Evolutionary conservation across 306 rosid genomes (phyloP).

Genomic region (Bauhinia variegata): DNA sequence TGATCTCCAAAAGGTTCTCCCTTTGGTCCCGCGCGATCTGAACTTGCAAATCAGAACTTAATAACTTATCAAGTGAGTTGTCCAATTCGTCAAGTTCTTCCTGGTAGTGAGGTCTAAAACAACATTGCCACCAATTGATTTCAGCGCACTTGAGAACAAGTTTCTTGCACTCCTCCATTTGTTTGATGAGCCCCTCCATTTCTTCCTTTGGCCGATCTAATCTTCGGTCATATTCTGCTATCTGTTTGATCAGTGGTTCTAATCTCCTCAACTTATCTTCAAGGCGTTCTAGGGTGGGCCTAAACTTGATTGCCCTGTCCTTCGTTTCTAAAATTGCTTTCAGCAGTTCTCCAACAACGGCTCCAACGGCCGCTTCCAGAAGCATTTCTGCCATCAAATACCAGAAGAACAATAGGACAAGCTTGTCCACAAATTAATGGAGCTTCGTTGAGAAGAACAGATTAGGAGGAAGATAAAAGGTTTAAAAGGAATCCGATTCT

Average conservation of each 20-base stretch:
- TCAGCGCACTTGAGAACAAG: constrained; percentile 45
- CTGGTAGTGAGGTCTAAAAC: constrained; percentile 31
- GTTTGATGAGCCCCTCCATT: constrained; percentile 4
- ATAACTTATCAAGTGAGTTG: constrained; percentile 2
- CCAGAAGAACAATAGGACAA: constrained; percentile 28
- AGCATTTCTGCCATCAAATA: too few species aligned
- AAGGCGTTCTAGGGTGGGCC: constrained; percentile 29
- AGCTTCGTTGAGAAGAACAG: too few species aligned
- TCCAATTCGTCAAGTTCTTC: constrained; percentile 44
- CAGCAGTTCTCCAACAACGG: constrained; percentile 30
- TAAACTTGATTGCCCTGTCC: constrained; percentile 36
- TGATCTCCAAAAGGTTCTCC: constrained; percentile 1
- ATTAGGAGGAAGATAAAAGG: too few species aligned
- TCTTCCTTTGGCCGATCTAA: constrained; percentile 43
- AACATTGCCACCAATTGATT: constrained; percentile 42
- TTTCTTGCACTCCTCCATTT: constrained; percentile 29
- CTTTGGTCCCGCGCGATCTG: constrained; percentile 29
- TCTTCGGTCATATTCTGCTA: constrained; percentile 21
- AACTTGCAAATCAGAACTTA: constrained; percentile 32
- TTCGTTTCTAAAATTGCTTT: constrained; percentile 11
- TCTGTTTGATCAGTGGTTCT: constrained; percentile 32
- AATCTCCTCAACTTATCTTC: constrained; percentile 17
- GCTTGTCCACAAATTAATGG: too few species aligned
- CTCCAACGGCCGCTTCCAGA: constrained; percentile 37
- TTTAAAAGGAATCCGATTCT: too few species aligned